Percentiles rank a stretch among this genome's conserved stretches.
phyloP scores from a whole-genome alignment of 75 land plant species.

The Cunninghamia lanceolata region DNA sequence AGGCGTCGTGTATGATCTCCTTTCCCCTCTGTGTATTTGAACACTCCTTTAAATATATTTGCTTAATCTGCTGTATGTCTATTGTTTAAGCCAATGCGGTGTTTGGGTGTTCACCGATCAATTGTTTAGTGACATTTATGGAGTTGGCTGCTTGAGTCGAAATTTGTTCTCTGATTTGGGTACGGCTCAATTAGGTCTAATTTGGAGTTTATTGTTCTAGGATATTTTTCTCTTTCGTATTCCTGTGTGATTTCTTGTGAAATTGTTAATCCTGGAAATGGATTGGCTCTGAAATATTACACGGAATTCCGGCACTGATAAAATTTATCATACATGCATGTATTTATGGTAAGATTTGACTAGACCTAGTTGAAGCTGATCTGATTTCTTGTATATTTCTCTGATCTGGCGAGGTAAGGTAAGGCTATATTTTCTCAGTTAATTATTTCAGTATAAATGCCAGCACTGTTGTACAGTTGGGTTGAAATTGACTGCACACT shows the following conservation, averaged over 20 bases:
- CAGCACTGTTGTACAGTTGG: neutral
- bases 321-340: neutral
- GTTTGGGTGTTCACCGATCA: neutral
- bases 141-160: neutral
- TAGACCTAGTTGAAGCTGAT: neutral
- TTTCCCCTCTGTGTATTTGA: neutral
- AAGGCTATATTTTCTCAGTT: neutral
- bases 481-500: neutral
- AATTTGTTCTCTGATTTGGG: neutral
- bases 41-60: neutral
- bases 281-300: neutral
- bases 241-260: neutral
- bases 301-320: neutral
- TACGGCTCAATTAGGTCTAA: neutral
- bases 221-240: neutral
- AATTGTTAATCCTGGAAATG: neutral
- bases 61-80: neutral
- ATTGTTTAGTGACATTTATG: neutral
- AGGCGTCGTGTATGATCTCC: slow-evolving; percentile 57
- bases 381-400: neutral
- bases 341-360: neutral
- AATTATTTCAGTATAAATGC: neutral
- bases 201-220: neutral
- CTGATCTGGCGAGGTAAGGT: neutral
- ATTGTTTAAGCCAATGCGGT: neutral